Base-by-base conservation (phyloP, 2,329 filamentous ascomycete genomes). In the Bipolaris sorokiniana region DNA sequence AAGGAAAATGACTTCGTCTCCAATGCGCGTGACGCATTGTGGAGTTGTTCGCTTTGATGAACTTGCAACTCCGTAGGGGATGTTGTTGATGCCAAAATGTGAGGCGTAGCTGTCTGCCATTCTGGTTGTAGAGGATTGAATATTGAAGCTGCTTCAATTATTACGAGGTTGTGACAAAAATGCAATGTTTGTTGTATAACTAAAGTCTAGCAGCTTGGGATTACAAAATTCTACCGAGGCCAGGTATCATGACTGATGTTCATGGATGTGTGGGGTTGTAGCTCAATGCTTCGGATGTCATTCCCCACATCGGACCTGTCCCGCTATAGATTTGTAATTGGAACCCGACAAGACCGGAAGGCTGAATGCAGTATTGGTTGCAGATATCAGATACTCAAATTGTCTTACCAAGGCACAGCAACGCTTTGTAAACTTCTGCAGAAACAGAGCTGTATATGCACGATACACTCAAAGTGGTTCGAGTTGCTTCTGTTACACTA, bases 1-100 rank as follows among this genome's bases (percentile, higher is more conserved):
- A 0, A 88, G 77, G 61, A 86, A 86, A 33, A 87, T 73, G 0
- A 86, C 80, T 5, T 74, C 73, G 50, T 86, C 78, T 9, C 76
- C 71, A 10, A 86, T 70, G 37, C 84, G 78, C 0, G 84, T 86
- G 1, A 76, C 84, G 42, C 79, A 79, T 55, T 81, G 78, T 31
- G 78, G 80, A 3, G 58, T 34, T 20, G 65, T 31, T 31, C 62
- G 61, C 37, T 38, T 63, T 2, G 56, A 23, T 0, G 70, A 73
- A 49, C 61, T 68, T 18, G 68, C 71, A 28, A 74, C 66, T 13
- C 71, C 71, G 22, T 70, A 74, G 4, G 70, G 70, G 33, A 74
- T 70, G 59, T 73, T 74, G 58, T 66, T 68, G 50, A 67, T 61
- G 31, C 67, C 61, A 48, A 73, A 74, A 51, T 74, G 71, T 10